A percentile compares a stretch with the other conserved stretches of the same genome.
Conservation (phyloP, 352 stramenopile species). For the Phytopythium montanum region DNA sequence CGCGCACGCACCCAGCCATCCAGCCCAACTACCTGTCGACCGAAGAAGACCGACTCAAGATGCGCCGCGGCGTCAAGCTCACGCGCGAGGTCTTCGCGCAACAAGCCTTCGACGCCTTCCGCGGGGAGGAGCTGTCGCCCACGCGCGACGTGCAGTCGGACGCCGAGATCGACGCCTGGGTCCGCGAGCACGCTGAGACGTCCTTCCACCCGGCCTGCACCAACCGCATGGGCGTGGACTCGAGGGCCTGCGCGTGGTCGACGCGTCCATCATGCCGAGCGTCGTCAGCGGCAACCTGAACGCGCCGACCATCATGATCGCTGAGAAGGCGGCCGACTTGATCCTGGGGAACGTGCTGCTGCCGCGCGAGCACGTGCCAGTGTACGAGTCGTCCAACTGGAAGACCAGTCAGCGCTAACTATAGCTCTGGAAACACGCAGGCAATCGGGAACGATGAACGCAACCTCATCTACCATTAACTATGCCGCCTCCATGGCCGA, state of each 20-base stretch:
- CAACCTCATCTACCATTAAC: constrained; percentile 4
- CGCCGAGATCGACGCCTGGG: constrained; percentile 61
- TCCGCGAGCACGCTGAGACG: constrained; percentile 58
- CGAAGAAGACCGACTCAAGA: constrained; percentile 48
- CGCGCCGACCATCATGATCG: constrained; percentile 86
- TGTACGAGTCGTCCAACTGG: constrained; percentile 49
- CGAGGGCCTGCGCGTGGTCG: constrained; percentile 71
- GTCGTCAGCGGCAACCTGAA: constrained; percentile 92
- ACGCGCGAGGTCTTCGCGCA: constrained; percentile 75
- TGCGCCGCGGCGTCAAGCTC: constrained; percentile 48
- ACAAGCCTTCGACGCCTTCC: constrained; percentile 61
- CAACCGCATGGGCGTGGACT: constrained; percentile 74
- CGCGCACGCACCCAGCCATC: constrained; percentile 50
- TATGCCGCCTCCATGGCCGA: neutral
- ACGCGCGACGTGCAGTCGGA: constrained; percentile 31
- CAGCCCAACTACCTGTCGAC: constrained; percentile 77
- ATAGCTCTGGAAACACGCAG: neutral
- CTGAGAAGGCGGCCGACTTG: constrained; percentile 85
- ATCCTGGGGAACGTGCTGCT: constrained; percentile 56
- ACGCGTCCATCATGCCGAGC: constrained; percentile 89
- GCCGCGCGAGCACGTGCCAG: constrained; percentile 36
- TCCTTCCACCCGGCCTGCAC: constrained; percentile 78
- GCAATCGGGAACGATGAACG: constrained; percentile 1
- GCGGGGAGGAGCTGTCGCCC: constrained; percentile 52
- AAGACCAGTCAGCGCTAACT: constrained; percentile 45